phyloP scores from a whole-genome alignment of 805 yeast genomes.

The Yamadazyma sp. region DNA sequence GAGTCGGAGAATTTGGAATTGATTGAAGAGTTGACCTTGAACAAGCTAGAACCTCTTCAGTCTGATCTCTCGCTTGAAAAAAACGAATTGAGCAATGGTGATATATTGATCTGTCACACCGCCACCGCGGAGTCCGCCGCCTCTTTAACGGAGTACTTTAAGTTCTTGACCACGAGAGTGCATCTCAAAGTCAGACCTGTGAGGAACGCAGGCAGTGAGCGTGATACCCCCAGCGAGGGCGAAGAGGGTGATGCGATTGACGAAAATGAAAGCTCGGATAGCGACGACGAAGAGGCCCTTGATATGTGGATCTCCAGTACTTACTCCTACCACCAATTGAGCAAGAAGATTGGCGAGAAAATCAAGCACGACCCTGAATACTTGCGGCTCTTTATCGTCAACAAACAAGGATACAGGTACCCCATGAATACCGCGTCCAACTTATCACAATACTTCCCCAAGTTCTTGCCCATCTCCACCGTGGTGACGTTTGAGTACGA shows the following conservation, averaged over 20 bases:
- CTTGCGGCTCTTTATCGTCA: conserved; percentile 64
- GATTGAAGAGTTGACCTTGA: conserved; percentile 62
- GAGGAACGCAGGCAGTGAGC: conserved; percentile 18
- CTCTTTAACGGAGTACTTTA: conserved; percentile 43
- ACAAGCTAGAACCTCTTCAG: conserved; percentile 47
- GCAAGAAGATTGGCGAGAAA: conserved; percentile 55
- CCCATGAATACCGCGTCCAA: conserved; percentile 40
- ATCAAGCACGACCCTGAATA: conserved; percentile 57
- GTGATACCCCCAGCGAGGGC: conserved; percentile 15
- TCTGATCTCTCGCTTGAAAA: conserved; percentile 46
- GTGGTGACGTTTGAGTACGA: conserved; percentile 65
- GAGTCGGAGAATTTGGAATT: conserved; percentile 32
- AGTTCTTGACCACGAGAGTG: conserved; percentile 57
- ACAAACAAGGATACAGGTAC: conserved; percentile 55
- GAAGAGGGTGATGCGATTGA: conserved; percentile 48
- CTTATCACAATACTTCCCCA: conserved; percentile 43
- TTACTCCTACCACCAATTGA: conserved; percentile 58
- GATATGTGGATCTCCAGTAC: conserved; percentile 70
- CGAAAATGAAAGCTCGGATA: conserved; percentile 14
- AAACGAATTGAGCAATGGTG: conserved; percentile 66
- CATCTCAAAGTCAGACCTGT: conserved; percentile 47
- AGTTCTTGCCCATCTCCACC: conserved; percentile 45
- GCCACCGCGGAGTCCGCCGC: conserved; percentile 14
- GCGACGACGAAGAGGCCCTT: conserved; percentile 26
- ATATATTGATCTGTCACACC: conserved; percentile 48